Evolutionary conservation across 2,329 filamentous ascomycete genomes (phyloP).

Genomic region (Colletotrichum ledebouriae): DNA sequence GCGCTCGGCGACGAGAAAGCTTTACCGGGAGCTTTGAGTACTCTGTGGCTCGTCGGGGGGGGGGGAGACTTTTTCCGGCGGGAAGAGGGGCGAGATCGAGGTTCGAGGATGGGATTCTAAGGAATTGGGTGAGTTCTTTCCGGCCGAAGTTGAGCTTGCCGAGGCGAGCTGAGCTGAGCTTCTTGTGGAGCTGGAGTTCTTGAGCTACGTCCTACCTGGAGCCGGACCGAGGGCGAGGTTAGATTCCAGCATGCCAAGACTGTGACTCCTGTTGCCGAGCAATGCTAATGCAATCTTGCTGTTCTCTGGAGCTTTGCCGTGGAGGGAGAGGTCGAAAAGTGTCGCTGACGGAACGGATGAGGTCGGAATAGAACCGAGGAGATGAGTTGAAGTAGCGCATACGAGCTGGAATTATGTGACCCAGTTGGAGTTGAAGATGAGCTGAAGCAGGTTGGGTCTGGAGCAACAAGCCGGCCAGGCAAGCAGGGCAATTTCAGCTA

Average conservation of each 20-base stretch:
- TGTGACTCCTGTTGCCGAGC: not conserved
- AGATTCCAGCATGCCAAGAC: constrained; percentile 16
- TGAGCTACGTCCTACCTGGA: not conserved
- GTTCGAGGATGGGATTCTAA: constrained; percentile 8
- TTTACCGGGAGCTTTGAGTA: constrained; percentile 1
- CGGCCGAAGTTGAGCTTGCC: no score
- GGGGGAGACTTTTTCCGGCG: not conserved
- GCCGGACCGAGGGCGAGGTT: not conserved
- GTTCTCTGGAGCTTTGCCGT: not conserved
- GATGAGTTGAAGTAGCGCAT: not conserved
- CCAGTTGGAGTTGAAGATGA: no score
- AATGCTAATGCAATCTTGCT: constrained; percentile 31
- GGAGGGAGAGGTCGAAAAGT: not conserved
- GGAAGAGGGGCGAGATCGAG: not conserved
- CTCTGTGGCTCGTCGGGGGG: constrained; percentile 3
- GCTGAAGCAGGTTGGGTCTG: no score
- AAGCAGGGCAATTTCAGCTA: no score
- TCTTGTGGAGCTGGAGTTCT: not conserved
- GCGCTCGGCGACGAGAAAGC: not conserved
- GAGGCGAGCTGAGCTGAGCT: not conserved
- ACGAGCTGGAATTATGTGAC: no score
- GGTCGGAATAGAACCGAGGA: not conserved
- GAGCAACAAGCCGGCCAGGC: no score
- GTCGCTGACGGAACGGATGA: not conserved
- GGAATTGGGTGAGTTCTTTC: not conserved